phyloP scores from a whole-genome alignment of 345 rosid species.

The Litchi chinensis region DNA sequence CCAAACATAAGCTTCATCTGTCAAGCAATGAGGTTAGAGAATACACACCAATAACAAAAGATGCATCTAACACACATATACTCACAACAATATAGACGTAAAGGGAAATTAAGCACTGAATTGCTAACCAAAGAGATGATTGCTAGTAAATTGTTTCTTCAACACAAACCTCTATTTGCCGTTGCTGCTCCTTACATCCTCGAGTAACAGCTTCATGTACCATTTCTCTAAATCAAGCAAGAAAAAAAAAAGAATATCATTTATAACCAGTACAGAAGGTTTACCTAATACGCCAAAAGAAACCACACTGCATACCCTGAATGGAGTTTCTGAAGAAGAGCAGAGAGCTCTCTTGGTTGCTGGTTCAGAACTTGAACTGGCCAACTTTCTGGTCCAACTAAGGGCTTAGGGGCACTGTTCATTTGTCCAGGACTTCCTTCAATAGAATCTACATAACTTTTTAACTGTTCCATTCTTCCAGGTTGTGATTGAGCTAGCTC shows the following conservation, averaged over 20 bases:
- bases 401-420: slow-evolving; percentile 47
- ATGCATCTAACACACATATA: not conserved
- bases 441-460: slow-evolving; percentile 51
- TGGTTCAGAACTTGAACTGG: slow-evolving; percentile 87
- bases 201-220: slow-evolving; percentile 84
- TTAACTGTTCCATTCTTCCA: slow-evolving; percentile 65
- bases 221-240: slow-evolving; percentile 62
- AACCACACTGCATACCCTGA: slow-evolving; percentile 59
- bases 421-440: slow-evolving; percentile 65
- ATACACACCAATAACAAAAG: not conserved
- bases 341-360: slow-evolving; percentile 85
- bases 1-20: slow-evolving; percentile 98
- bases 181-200: slow-evolving; percentile 95
- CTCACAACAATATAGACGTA: not conserved
- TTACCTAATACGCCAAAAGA: slow-evolving; percentile 4
- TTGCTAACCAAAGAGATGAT: not conserved
- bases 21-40: slow-evolving; percentile 30
- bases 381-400: slow-evolving; percentile 80
- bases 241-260: slow-evolving; percentile 13
- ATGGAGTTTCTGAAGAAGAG: slow-evolving; percentile 96
- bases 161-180: slow-evolving; percentile 79
- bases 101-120: not conserved
- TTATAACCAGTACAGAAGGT: slow-evolving; percentile 10
- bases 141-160: not conserved
- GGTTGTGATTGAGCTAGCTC: slow-evolving; percentile 74